Evolutionary conservation across 495 filamentous ascomycete genomes (phyloP).

Genomic region (Lineolata rhizophorae): DNA sequence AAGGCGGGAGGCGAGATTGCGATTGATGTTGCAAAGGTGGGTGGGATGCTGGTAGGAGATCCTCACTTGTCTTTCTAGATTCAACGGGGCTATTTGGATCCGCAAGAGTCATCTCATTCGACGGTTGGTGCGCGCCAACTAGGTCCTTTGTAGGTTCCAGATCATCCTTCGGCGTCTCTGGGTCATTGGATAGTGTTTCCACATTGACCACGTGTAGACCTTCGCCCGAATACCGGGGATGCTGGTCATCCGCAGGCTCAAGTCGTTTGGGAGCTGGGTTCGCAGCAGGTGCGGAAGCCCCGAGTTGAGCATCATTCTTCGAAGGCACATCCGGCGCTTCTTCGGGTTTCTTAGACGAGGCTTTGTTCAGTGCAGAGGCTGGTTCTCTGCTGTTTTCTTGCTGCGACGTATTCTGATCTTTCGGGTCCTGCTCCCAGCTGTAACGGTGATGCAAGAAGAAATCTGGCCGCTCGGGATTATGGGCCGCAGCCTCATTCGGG

Average conservation of each 20-base stretch:
- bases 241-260: background rate
- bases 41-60: no score
- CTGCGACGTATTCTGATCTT: no score
- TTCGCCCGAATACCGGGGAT: background rate
- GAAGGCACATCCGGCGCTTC: background rate
- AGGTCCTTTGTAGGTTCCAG: background rate
- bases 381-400: background rate
- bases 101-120: background rate
- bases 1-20: constrained; percentile 17
- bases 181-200: no score
- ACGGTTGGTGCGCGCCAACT: background rate
- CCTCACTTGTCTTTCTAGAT: background rate
- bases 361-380: background rate
- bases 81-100: background rate
- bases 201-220: constrained; percentile 13
- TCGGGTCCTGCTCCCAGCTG: no score
- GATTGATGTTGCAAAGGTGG: no score
- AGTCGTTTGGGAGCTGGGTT: background rate
- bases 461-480: no score
- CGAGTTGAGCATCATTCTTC: background rate
- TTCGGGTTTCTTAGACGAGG: background rate
- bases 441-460: no score
- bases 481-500: no score
- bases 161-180: no score
- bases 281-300: background rate